Percentiles rank a stretch among this genome's conserved stretches.
Evolutionary conservation across 1,284 basidiomycete genomes (phyloP).

Genomic region (Apiotrichum porosum): DNA sequence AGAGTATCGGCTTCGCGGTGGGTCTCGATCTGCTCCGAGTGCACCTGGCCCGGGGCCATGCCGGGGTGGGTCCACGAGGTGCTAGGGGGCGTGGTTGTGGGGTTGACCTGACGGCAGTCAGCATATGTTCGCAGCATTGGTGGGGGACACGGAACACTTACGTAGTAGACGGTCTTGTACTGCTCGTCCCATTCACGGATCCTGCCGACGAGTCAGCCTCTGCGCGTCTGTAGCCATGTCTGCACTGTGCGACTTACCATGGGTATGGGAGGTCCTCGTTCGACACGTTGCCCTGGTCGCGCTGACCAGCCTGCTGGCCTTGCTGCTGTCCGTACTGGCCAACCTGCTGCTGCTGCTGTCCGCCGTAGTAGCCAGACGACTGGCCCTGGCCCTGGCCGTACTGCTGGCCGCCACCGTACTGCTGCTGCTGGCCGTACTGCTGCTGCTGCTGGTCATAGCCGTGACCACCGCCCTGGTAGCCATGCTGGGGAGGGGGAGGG

Average conservation of each 20-base stretch:
- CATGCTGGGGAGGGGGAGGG: no score
- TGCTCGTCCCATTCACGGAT: constrained; percentile 32
- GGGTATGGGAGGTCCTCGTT: constrained; percentile 9
- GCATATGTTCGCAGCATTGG: no score
- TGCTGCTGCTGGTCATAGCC: not conserved
- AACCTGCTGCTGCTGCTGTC: not conserved
- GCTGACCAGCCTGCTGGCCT: not conserved
- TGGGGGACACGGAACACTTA: no score
- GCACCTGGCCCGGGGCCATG: constrained; percentile 18
- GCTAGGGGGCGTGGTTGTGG: constrained; percentile 26
- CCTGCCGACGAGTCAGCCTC: constrained; percentile 12
- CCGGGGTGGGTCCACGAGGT: constrained; percentile 32
- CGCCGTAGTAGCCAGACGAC: constrained; percentile 1
- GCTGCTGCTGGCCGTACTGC: not conserved
- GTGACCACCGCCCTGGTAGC: not conserved
- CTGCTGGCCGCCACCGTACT: not conserved
- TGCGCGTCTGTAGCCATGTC: not conserved
- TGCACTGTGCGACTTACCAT: constrained; percentile 5
- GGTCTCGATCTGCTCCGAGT: constrained; percentile 27
- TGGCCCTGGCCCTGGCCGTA: not conserved
- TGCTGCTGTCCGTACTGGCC: not conserved
- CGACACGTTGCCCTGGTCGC: not conserved
- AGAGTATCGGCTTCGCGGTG: constrained; percentile 5
- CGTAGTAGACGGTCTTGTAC: constrained; percentile 34
- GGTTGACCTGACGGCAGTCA: constrained; percentile 22